A percentile compares a stretch with the other conserved stretches of the same genome.
phyloP scores from a whole-genome alignment of 2,329 filamentous ascomycete genomes.

The Trichoderma sp. region DNA sequence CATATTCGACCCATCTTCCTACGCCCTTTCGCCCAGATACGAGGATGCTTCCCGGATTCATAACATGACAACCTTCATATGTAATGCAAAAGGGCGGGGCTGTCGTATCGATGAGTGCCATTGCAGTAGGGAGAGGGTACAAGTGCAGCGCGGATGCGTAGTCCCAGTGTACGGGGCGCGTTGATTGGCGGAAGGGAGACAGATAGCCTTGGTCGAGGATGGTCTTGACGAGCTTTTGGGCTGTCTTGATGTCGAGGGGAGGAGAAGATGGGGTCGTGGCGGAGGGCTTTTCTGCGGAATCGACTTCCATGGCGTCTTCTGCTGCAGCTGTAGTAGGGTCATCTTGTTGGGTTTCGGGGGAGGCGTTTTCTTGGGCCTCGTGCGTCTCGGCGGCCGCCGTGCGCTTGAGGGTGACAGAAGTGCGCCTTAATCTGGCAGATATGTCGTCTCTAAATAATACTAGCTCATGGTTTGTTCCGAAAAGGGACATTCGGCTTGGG shows the following conservation, averaged over 20 bases:
- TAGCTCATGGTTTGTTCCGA: constrained; percentile 86
- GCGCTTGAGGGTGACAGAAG: constrained; percentile 70
- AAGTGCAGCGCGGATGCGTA: constrained; percentile 75
- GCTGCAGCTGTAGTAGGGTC: constrained; percentile 29
- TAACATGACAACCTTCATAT: constrained; percentile 93
- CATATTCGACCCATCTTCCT: constrained; percentile 87
- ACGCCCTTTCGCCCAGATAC: constrained; percentile 69
- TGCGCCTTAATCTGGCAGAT: constrained; percentile 75
- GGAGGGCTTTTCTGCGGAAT: constrained; percentile 37
- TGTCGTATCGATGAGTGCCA: constrained; percentile 82
- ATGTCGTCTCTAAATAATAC: constrained; percentile 88
- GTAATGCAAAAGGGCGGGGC: constrained; percentile 83
- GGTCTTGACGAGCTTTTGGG: constrained; percentile 84
- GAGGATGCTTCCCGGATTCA: constrained; percentile 85
- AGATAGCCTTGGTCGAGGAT: constrained; percentile 89
- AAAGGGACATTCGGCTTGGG: constrained; percentile 78
- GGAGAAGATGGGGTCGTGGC: constrained; percentile 29
- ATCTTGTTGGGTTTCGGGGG: background rate
- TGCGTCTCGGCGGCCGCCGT: constrained; percentile 41
- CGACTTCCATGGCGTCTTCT: constrained; percentile 48
- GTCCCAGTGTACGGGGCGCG: constrained; percentile 89
- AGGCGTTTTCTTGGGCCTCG: background rate
- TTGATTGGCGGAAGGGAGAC: constrained; percentile 79
- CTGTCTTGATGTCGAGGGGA: constrained; percentile 59
- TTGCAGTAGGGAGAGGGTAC: constrained; percentile 83